Base-by-base conservation (phyloP, 768 basidiomycete species). In the Mycena venus region DNA sequence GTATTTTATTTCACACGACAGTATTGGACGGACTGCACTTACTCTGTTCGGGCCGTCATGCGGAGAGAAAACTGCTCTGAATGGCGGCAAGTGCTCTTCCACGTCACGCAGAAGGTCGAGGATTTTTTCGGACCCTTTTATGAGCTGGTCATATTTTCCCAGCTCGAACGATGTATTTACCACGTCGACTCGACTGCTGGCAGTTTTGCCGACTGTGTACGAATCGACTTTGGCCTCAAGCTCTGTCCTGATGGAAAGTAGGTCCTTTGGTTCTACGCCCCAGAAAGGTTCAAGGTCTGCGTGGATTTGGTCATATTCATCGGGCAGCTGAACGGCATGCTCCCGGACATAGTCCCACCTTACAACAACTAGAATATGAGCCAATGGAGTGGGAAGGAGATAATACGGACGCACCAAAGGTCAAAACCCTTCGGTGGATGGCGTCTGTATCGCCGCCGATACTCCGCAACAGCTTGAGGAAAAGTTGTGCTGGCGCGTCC, bases 341-440 rank as follows among this genome's bases (percentile, higher is more conserved):
- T 91, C 87, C 79, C 86, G 85, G n/a, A 91, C 95, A 80, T 87
- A 89, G 47, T 84, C 76, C 88, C 88, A 90, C 89, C 88, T 88
- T 44, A 44, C 63, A 42, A 38, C 36, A 36, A 34, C 19, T 23
- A 14, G 19, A 9, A 25, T 29, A 29, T 38, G 12, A 59, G 90
- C 49, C 14, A 51, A 3, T n/a, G 31, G 23, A 21, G 34, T 4
- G 15, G 19, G 10, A 27, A 38, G 14, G 23, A 27, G 31, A 36
- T 19, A 1, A 14, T 6, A 31, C 5, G 7, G 83, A 3, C 85
- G 85, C 85, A 96, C 96, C 96, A 98, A 36, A 88, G 85, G 80
- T 96, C 96, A 74, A 98, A 99, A 0, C 97, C 97, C 63, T 88
- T 90, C 0, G 97, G 96, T 7, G 97, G 97, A 59, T 90, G 84